A percentile compares a stretch with the other conserved stretches of the same genome.
Conservation (phyloP, 768 basidiomycete genomes). For the Clavulina sp. region DNA sequence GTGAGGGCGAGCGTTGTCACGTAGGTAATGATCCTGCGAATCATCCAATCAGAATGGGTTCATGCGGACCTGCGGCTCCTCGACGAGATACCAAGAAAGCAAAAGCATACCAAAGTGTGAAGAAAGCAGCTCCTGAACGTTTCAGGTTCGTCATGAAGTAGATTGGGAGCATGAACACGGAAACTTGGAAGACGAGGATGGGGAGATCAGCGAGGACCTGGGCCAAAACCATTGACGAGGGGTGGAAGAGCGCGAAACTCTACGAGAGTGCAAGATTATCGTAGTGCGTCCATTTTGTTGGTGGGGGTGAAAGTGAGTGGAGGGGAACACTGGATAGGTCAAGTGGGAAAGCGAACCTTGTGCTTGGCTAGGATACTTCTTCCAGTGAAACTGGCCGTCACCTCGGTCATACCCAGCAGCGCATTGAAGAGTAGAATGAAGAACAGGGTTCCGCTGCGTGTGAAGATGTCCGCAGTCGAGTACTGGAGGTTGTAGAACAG, state of each 20-base stretch:
- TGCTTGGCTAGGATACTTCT: too few relatives aligned
- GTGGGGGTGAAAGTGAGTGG: not conserved
- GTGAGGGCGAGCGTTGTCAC: not conserved
- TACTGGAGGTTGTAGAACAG: slow-evolving; percentile 24
- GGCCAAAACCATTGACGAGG: slow-evolving; percentile 21
- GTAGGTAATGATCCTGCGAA: not conserved
- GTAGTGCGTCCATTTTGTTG: too few relatives aligned
- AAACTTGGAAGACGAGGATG: slow-evolving; percentile 16
- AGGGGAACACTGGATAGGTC: not conserved
- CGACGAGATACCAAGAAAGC: too few relatives aligned
- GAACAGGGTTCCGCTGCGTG: slow-evolving; percentile 25
- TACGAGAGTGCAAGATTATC: too few relatives aligned
- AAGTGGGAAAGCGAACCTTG: too few relatives aligned
- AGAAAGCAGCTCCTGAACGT: not conserved
- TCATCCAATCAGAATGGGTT: too few relatives aligned
- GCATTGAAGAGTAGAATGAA: slow-evolving; percentile 22
- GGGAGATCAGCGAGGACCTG: slow-evolving; percentile 24
- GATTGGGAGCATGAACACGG: slow-evolving; percentile 20
- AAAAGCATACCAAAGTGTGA: too few relatives aligned
- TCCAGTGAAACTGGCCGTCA: too few relatives aligned
- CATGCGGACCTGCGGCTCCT: too few relatives aligned
- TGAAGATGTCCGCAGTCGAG: slow-evolving; percentile 24
- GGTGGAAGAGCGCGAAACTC: slow-evolving; percentile 12
- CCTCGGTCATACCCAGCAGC: too few relatives aligned
- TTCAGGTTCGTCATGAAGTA: slow-evolving; percentile 17